These are phyloP conservation scores for Eucalyptus grandis DNA, from an alignment of 345 rosid genomes.

Conservation along the genomic window DNA sequence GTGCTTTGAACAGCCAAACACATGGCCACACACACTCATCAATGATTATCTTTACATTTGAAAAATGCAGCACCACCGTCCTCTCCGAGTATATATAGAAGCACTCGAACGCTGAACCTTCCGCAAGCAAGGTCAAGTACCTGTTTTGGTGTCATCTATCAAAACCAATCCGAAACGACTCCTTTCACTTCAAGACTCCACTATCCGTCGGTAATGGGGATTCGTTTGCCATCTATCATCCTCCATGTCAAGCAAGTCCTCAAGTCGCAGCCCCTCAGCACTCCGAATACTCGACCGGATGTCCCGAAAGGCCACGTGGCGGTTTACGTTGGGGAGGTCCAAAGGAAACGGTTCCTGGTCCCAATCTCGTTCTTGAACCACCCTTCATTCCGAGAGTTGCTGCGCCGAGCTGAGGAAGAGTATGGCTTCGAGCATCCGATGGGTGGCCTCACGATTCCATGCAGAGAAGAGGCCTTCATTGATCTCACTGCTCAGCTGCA, in stretches of 20 bases:
- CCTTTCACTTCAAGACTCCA: neutral
- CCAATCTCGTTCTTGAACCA: conserved; percentile 30
- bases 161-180: neutral
- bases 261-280: neutral
- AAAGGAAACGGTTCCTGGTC: conserved; percentile 19
- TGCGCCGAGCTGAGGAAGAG: conserved; percentile 18
- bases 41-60: neutral
- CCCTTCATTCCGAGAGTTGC: conserved; percentile 26
- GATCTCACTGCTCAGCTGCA: conserved; percentile 12
- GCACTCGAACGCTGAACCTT: neutral
- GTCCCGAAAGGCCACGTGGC: conserved; percentile 32
- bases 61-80: neutral
- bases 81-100: neutral
- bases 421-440: conserved; percentile 30
- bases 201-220: conserved; percentile 1
- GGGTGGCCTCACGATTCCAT: conserved; percentile 43
- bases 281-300: neutral
- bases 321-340: conserved; percentile 28
- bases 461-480: conserved; percentile 22
- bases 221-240: conserved; percentile 10
- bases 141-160: neutral
- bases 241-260: conserved; percentile 6
- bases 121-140: neutral
- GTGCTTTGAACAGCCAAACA: neutral
- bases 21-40: neutral